Conservation (phyloP, 192 early-diverging fungal species). For the Oehlia diaphana region DNA sequence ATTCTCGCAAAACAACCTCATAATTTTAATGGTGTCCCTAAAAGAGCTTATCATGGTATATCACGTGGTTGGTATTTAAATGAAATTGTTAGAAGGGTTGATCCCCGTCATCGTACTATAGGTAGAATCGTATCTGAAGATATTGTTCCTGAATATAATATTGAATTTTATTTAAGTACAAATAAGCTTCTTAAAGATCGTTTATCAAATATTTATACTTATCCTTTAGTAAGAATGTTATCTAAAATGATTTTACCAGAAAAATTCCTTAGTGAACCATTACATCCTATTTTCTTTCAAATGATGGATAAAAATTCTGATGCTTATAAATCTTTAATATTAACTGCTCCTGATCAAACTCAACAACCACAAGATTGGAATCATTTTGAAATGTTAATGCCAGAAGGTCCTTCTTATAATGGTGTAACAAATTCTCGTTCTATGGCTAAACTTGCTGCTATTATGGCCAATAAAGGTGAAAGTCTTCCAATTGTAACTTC, state of each 20-base stretch:
- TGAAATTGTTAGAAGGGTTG: conserved; percentile 67
- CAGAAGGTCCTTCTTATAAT: conserved; percentile 48
- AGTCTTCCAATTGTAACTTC: conserved; percentile 36
- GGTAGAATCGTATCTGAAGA: conserved; percentile 62
- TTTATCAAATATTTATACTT: conserved; percentile 49
- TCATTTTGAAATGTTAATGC: conserved; percentile 34
- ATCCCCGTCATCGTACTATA: conserved; percentile 57
- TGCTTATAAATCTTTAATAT: conserved; percentile 35
- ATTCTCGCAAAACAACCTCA: conserved; percentile 61
- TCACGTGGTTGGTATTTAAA: conserved; percentile 74
- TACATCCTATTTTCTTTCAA: conserved; percentile 32
- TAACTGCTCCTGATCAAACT: conserved; percentile 17
- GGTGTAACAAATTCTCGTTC: conserved; percentile 59
- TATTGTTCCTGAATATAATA: conserved; percentile 47
- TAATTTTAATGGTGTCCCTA: conserved; percentile 56
- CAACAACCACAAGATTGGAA: conserved; percentile 48
- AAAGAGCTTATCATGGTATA: conserved; percentile 60
- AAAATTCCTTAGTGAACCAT: conserved; percentile 32
- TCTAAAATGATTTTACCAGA: conserved; percentile 50
- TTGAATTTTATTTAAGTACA: conserved; percentile 57
- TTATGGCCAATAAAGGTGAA: conserved; percentile 62
- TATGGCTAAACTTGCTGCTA: conserved; percentile 58
- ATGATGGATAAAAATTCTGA: conserved; percentile 36
- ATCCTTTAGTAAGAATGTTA: conserved; percentile 46
- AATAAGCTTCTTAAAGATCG: conserved; percentile 35